phyloP scores from a whole-genome alignment of 331 rosid species.

The Spiraea crenata region DNA sequence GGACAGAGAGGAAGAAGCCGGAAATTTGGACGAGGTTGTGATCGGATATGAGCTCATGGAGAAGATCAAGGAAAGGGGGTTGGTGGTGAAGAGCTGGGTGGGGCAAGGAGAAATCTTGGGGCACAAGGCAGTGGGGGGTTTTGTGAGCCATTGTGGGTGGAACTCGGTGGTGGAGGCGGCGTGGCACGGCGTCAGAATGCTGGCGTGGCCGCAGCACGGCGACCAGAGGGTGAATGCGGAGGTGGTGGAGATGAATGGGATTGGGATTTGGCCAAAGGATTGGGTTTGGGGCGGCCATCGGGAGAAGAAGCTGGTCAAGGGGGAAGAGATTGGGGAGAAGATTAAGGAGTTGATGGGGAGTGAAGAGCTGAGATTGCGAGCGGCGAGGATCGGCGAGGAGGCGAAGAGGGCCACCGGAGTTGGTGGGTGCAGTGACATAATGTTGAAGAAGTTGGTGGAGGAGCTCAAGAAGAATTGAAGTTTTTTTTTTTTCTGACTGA shows the following conservation, averaged over 20 bases:
- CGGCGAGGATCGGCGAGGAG: conserved; percentile 26
- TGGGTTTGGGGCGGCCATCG: conserved; percentile 54
- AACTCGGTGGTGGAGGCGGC: conserved; percentile 54
- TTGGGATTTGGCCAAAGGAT: conserved; percentile 47
- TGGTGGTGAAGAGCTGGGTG: conserved; percentile 59
- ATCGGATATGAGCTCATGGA: conserved; percentile 41
- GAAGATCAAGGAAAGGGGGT: conserved; percentile 36
- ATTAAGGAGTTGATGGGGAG: conserved; percentile 56
- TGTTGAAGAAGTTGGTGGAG: conserved; percentile 14
- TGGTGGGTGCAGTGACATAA: conserved; percentile 39
- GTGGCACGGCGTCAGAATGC: conserved; percentile 40
- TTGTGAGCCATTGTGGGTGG: conserved; percentile 74
- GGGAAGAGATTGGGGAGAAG: conserved; percentile 51
- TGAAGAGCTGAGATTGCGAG: conserved; percentile 25
- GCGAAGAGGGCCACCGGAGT: conserved; percentile 30
- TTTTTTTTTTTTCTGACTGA: too few species aligned
- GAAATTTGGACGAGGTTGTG: conserved; percentile 25
- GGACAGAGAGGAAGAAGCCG: conserved; percentile 50
- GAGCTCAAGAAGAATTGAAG: conserved; percentile 29
- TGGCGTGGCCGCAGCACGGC: conserved; percentile 60
- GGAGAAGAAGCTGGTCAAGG: conserved; percentile 24
- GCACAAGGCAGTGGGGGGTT: conserved; percentile 51
- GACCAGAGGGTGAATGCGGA: conserved; percentile 62
- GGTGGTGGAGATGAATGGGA: conserved; percentile 37
- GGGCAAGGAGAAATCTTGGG: conserved; percentile 45